Conservation (phyloP, 2,329 filamentous ascomycete genomes). For the Colletotrichum tabaci region DNA sequence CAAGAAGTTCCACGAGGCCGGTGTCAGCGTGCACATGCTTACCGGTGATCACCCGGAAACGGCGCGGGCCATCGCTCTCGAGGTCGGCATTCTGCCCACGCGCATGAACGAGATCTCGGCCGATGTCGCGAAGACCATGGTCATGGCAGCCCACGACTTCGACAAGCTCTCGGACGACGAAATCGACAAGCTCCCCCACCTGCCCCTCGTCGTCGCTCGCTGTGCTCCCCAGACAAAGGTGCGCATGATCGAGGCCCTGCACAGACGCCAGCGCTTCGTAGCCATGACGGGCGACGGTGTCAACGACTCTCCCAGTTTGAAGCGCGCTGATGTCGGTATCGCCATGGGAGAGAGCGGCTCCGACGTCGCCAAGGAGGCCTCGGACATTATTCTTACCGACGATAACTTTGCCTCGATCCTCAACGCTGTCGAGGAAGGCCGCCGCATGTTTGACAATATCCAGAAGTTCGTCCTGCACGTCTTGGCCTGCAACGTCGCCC, state of each 20-base stretch:
- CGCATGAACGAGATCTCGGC: constrained; percentile 65
- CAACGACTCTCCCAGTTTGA: constrained; percentile 78
- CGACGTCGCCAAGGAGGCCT: constrained; percentile 79
- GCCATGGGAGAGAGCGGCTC: constrained; percentile 79
- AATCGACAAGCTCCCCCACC: constrained; percentile 72
- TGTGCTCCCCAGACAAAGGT: constrained; percentile 79
- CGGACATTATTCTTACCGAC: constrained; percentile 78
- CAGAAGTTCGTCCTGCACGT: constrained; percentile 81
- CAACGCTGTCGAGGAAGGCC: constrained; percentile 79
- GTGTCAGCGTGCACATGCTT: constrained; percentile 78
- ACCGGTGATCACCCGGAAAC: constrained; percentile 79
- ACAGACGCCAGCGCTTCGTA: constrained; percentile 74
- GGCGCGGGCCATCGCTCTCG: constrained; percentile 73
- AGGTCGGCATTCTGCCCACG: constrained; percentile 73
- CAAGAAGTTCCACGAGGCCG: constrained; percentile 70
- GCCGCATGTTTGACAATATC: constrained; percentile 81
- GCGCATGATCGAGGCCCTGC: constrained; percentile 79
- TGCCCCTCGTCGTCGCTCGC: constrained; percentile 76
- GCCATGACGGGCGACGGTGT: constrained; percentile 83
- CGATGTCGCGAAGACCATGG: constrained; percentile 72
- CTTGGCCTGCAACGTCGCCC: constrained; percentile 78
- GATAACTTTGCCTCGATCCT: constrained; percentile 82
- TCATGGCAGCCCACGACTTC: constrained; percentile 78
- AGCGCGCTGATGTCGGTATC: constrained; percentile 79
- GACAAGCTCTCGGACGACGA: constrained; percentile 75